Base-by-base conservation (phyloP, 306 rosid species). In the Psophocarpus tetragonolobus region DNA sequence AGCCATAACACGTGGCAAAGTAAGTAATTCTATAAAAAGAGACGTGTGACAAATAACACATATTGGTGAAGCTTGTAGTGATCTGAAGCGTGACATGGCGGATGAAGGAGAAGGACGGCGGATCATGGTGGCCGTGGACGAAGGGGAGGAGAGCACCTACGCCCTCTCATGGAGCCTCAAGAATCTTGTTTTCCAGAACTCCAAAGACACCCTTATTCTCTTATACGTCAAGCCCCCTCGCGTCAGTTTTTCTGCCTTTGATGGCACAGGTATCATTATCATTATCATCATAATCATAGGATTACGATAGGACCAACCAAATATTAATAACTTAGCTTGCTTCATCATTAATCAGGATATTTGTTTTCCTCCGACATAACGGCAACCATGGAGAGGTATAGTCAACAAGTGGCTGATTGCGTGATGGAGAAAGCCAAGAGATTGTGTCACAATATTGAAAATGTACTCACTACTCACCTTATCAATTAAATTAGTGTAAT, bases 41-140 rank as follows among this genome's bases (percentile, higher is more conserved):
- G 26, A 32, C 44, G 1, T n/a, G 10, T 36, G 41, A 0, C 41
- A 12, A 0, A 10, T 2, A 6, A 15, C 17, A 20, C 60, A 8
- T 5, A 48, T 30, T 29, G 24, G 5, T 29, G 39, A 58, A 7
- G 11, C 24, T 3, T 62, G 26, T 8, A 3, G 15, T 62, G 3
- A 38, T 67, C 35, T 67, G 1, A 57, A 6, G 12, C 10, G 56
- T 42, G 88, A 82, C 45, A 74, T 32, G 45, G 35, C 80, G 45
- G 85, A 44, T 14, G 83, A 36, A 36, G 83, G 8, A 36, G 11
- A 66, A 1, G 88, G 85, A 73, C 84, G 98, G 42, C 80, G 83
- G 85, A 91, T 95, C 73, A 72, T 95, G 45, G 94, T 91, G 87
- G 97, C 97, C 8, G 91, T 95, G 3, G 99, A 92, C 20, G 97